Conservation (phyloP, 2,329 filamentous ascomycete genomes). For the Penicillium sp. region DNA sequence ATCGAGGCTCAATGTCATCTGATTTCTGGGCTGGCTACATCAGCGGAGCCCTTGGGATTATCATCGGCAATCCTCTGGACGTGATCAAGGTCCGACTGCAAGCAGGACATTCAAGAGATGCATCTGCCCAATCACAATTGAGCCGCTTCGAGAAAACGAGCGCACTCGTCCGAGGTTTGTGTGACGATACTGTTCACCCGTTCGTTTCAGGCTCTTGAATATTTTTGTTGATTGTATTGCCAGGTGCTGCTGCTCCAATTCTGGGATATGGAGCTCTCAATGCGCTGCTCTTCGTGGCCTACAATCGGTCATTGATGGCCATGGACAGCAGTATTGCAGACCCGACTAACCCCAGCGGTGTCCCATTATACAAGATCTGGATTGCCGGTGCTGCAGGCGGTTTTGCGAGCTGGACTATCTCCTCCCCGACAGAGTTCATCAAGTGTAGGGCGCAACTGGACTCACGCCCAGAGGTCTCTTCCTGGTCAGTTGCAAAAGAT, state of each 20-base stretch:
- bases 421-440: slow-evolving; percentile 84
- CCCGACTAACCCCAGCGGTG: slow-evolving; percentile 46
- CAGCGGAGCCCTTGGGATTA: slow-evolving; percentile 80
- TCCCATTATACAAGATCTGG: slow-evolving; percentile 69
- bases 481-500: slow-evolving; percentile 64
- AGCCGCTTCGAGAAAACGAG: slow-evolving; percentile 38
- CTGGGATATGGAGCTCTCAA: slow-evolving; percentile 90
- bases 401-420: slow-evolving; percentile 81
- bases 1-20: slow-evolving; percentile 64
- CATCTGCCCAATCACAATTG: slow-evolving; percentile 26
- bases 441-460: slow-evolving; percentile 85
- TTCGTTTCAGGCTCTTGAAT: neutral
- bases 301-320: slow-evolving; percentile 76
- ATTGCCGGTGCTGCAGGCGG: slow-evolving; percentile 78
- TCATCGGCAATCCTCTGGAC: slow-evolving; percentile 86
- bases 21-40: slow-evolving; percentile 95
- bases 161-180: slow-evolving; percentile 44
- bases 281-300: slow-evolving; percentile 84
- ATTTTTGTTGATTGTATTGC: slow-evolving; percentile 8
- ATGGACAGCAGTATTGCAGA: slow-evolving; percentile 52
- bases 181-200: neutral
- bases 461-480: slow-evolving; percentile 52
- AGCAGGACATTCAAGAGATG: slow-evolving; percentile 51
- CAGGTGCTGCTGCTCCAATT: slow-evolving; percentile 80
- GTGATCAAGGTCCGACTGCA: slow-evolving; percentile 80